Percentiles rank a stretch among this genome's conserved stretches.
These are phyloP conservation scores for Leishmania tarentolae DNA, from an alignment of 208 protist genomes.

Conservation along the genomic window DNA sequence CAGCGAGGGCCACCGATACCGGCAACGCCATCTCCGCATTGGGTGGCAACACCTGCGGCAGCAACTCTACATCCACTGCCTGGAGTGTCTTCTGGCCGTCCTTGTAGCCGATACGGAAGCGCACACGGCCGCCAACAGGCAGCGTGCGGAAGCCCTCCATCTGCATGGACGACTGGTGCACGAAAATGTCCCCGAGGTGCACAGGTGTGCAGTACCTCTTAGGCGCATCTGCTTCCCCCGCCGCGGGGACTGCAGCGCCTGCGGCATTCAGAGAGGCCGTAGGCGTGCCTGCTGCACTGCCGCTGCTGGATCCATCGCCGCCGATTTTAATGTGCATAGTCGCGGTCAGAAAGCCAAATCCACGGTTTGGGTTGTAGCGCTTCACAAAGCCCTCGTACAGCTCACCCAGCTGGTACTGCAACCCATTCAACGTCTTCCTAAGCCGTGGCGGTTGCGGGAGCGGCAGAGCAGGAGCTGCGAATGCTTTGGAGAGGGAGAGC, in stretches of 20 bases:
- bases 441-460: constrained; percentile 1
- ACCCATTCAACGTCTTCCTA: constrained; percentile 36
- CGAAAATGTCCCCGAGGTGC: constrained; percentile 59
- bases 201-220: constrained; percentile 34
- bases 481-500: constrained; percentile 6
- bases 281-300: background rate
- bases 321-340: constrained; percentile 31
- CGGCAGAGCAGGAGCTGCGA: background rate
- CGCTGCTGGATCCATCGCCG: background rate
- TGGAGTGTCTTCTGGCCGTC: constrained; percentile 48
- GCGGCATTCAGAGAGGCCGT: constrained; percentile 2
- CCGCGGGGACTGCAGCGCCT: background rate
- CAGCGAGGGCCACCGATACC: background rate
- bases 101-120: constrained; percentile 56
- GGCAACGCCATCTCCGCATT: constrained; percentile 1
- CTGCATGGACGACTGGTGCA: constrained; percentile 68
- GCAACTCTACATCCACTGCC: constrained; percentile 51
- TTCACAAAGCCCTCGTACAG: constrained; percentile 71
- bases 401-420: constrained; percentile 47
- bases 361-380: constrained; percentile 68
- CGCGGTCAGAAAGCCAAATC: constrained; percentile 66
- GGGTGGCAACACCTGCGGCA: constrained; percentile 26
- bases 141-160: constrained; percentile 65
- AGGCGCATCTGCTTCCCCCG: background rate
- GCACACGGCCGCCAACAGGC: constrained; percentile 50